Percentiles rank a stretch among this genome's conserved stretches.
phyloP scores from a whole-genome alignment of 2,329 filamentous ascomycete genomes.

The Magnaporthales sp. region DNA sequence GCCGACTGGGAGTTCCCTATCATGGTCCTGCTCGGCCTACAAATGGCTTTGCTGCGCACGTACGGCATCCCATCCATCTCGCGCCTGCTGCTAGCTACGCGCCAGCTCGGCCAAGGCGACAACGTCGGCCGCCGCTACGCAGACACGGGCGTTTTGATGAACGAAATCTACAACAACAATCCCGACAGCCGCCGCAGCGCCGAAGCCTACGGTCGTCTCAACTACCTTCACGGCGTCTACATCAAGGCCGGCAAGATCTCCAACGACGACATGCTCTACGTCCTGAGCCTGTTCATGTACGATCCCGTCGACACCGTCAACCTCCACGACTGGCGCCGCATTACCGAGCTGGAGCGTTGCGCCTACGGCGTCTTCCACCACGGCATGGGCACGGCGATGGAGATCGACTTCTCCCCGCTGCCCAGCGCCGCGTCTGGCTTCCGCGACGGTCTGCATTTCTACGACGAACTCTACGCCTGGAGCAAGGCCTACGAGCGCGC shows the following conservation, averaged over 20 bases:
- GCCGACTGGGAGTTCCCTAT: conserved; percentile 27
- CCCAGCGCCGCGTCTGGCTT: conserved; percentile 19
- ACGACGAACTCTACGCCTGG: conserved; percentile 38
- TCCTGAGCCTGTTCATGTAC: conserved; percentile 48
- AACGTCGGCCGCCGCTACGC: conserved; percentile 1
- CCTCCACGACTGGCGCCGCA: conserved; percentile 59
- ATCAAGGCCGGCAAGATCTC: conserved; percentile 22
- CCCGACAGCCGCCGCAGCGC: conserved; percentile 25
- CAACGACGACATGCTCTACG: conserved; percentile 29
- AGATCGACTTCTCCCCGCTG: conserved; percentile 38
- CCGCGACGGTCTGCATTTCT: conserved; percentile 42
- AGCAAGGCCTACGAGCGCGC: conserved; percentile 47
- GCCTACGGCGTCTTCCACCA: conserved; percentile 65
- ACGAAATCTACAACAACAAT: conserved; percentile 23
- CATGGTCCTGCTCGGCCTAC: conserved; percentile 25
- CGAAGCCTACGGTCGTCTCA: conserved; percentile 26
- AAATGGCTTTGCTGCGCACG: conserved; percentile 32
- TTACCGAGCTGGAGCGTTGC: conserved; percentile 60
- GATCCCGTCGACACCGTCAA: conserved; percentile 57
- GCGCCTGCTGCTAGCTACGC: conserved; percentile 23
- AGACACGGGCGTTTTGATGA: conserved; percentile 3
- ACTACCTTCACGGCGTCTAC: conserved; percentile 28
- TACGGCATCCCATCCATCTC: conserved; percentile 30
- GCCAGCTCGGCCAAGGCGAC: conserved; percentile 9
- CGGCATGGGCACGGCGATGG: conserved; percentile 60